Percentiles rank a stretch among this genome's conserved stretches.
These are phyloP conservation scores for Amanita pallidorosea DNA, from an alignment of 768 basidiomycete genomes.

Conservation along the genomic window DNA sequence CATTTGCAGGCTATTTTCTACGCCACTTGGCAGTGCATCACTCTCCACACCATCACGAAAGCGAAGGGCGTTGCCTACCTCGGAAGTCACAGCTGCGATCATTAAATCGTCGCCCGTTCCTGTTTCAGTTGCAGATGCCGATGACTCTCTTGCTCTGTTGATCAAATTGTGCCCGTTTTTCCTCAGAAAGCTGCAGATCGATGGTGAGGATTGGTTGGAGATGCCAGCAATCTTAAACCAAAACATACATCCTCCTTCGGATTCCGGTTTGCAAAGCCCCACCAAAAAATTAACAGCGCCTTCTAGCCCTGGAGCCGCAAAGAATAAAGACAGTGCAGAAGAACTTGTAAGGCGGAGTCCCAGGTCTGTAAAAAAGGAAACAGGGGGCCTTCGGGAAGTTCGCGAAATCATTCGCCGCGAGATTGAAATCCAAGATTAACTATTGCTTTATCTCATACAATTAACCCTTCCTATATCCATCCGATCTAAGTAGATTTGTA, in stretches of 20 bases:
- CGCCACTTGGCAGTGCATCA: conserved; percentile 31
- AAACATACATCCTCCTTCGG: conserved; percentile 11
- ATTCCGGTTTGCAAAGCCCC: conserved; percentile 19
- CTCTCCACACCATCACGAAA: conserved; percentile 52
- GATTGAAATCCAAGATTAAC: conserved; percentile 58
- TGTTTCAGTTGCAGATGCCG: conserved; percentile 67
- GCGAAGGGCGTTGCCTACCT: conserved; percentile 55
- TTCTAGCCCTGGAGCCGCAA: conserved; percentile 38
- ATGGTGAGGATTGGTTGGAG: conserved; percentile 46
- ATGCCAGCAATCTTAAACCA: conserved; percentile 39
- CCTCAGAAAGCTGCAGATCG: conserved; percentile 51
- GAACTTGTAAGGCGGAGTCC: conserved; percentile 64
- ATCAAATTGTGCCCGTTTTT: conserved; percentile 73
- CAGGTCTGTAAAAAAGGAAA: conserved; percentile 56
- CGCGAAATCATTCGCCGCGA: conserved; percentile 74
- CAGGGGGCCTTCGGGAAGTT: conserved; percentile 67
- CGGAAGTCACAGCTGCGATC: conserved; percentile 58
- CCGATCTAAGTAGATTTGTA: conserved; percentile 10
- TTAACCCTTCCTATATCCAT: conserved; percentile 12
- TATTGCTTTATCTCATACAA: conserved; percentile 21
- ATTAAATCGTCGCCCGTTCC: conserved; percentile 78
- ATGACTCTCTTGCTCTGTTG: conserved; percentile 61
- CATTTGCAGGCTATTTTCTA: conserved; percentile 57
- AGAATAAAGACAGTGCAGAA: conserved; percentile 42
- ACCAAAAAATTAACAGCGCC: conserved; percentile 27